Conservation (phyloP, 2,329 filamentous ascomycete species). For the Curvularia lunata region DNA sequence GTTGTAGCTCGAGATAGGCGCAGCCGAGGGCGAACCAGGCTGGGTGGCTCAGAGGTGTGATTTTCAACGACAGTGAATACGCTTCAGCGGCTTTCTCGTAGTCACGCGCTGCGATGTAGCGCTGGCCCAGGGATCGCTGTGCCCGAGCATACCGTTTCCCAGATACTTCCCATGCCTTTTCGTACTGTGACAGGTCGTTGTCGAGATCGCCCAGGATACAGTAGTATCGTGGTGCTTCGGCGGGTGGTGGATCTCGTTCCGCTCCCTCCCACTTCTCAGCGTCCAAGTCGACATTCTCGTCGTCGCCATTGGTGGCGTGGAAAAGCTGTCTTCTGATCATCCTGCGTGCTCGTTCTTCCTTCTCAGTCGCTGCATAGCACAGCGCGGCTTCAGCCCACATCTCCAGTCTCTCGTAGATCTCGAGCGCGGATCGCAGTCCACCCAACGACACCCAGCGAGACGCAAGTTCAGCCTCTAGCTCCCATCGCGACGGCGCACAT, state of each 20-base stretch:
- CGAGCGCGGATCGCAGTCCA: slow-evolving; percentile 85
- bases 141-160: slow-evolving; percentile 81
- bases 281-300: slow-evolving; percentile 51
- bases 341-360: slow-evolving; percentile 80
- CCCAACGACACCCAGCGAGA: slow-evolving; percentile 90
- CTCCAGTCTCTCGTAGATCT: slow-evolving; percentile 91
- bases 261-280: slow-evolving; percentile 67
- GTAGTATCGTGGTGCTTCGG: slow-evolving; percentile 85
- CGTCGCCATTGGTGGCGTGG: slow-evolving; percentile 61
- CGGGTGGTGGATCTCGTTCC: slow-evolving; percentile 72
- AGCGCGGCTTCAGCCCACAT: slow-evolving; percentile 96
- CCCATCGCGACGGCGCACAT: slow-evolving; percentile 86
- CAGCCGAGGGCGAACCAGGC: slow-evolving; percentile 93
- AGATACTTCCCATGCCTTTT: slow-evolving; percentile 87
- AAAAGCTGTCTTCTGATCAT: slow-evolving; percentile 82
- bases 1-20: slow-evolving; percentile 76
- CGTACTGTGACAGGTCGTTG: slow-evolving; percentile 74
- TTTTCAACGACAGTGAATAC: slow-evolving; percentile 76
- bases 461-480: slow-evolving; percentile 90
- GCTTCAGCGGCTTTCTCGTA: slow-evolving; percentile 74
- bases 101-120: slow-evolving; percentile 72
- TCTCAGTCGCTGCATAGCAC: slow-evolving; percentile 79
- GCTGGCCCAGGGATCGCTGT: slow-evolving; percentile 83
- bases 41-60: slow-evolving; percentile 80
- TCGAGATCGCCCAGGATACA: slow-evolving; percentile 95